Conservation (phyloP, 192 early-diverging fungal species). For the Rhizophagus sp. region DNA sequence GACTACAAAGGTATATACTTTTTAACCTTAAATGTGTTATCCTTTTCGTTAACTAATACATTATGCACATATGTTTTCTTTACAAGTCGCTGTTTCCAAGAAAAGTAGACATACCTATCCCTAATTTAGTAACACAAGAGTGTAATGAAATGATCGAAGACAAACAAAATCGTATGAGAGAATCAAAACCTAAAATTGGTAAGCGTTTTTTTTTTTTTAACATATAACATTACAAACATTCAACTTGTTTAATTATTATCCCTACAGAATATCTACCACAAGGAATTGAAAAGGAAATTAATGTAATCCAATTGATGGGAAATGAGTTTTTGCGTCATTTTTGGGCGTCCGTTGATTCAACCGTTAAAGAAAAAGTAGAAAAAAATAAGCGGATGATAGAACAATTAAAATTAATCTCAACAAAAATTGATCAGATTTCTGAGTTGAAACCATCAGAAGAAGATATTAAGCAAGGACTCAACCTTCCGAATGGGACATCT, state of each 20-base stretch:
- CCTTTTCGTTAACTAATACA: background rate
- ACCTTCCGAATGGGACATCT: background rate
- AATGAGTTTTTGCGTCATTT: conserved; percentile 52
- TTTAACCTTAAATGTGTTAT: background rate
- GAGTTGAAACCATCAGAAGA: background rate
- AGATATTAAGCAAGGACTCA: background rate
- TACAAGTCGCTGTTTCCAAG: background rate
- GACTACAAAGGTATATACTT: conserved; percentile 29
- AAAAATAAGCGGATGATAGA: conserved; percentile 55
- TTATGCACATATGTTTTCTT: background rate
- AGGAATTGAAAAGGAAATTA: background rate
- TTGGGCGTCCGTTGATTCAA: conserved; percentile 43
- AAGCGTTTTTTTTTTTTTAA: background rate
- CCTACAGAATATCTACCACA: background rate
- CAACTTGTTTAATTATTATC: background rate
- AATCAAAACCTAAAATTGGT: conserved; percentile 4
- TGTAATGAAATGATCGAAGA: conserved; percentile 2
- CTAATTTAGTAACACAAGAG: background rate
- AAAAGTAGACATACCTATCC: background rate
- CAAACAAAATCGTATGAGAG: background rate
- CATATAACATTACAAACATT: background rate
- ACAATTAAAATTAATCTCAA: conserved; percentile 35
- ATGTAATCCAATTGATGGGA: background rate
- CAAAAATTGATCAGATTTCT: background rate
- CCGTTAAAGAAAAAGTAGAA: conserved; percentile 42